Conservation (phyloP, 805 yeast genomes). For the Debaryomyces hansenii region DNA sequence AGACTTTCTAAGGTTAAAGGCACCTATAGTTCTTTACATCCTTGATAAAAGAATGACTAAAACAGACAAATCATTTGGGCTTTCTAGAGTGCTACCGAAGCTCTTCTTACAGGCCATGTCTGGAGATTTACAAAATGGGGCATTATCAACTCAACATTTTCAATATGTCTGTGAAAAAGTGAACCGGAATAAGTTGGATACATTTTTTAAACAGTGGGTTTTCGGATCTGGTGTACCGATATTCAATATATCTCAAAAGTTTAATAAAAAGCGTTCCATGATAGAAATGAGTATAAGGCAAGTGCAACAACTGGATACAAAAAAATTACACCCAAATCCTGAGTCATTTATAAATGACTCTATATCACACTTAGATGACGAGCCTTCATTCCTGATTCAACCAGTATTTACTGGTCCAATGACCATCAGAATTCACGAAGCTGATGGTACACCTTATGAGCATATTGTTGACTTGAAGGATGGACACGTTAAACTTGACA, state of each 20-base stretch:
- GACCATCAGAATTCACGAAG: conserved; percentile 95
- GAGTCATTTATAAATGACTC: conserved; percentile 49
- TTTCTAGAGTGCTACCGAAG: conserved; percentile 88
- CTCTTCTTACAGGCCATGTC: conserved; percentile 93
- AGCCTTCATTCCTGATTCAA: conserved; percentile 39
- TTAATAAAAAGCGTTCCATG: conserved; percentile 90
- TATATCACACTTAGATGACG: conserved; percentile 40
- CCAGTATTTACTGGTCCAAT: conserved; percentile 87
- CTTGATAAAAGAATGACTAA: conserved; percentile 92
- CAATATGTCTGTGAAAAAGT: conserved; percentile 95
- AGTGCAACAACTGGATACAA: conserved; percentile 67
- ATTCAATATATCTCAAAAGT: conserved; percentile 84
- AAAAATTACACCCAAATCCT: conserved; percentile 32
- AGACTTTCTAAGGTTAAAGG: conserved; percentile 69
- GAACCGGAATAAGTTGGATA: conserved; percentile 77
- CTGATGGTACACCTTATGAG: conserved; percentile 98
- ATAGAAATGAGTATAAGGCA: conserved; percentile 94
- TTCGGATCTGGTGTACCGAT: conserved; percentile 85
- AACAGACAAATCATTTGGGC: conserved; percentile 90
- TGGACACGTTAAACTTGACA: conserved; percentile 79
- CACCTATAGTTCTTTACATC: conserved; percentile 82
- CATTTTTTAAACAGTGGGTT: conserved; percentile 93
- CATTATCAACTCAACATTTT: conserved; percentile 78
- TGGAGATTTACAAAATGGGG: conserved; percentile 80
- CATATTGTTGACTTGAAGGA: conserved; percentile 93